These are phyloP conservation scores for Reticulascus tulasneorum DNA, from an alignment of 2,329 filamentous ascomycete species.

Conservation along the genomic window DNA sequence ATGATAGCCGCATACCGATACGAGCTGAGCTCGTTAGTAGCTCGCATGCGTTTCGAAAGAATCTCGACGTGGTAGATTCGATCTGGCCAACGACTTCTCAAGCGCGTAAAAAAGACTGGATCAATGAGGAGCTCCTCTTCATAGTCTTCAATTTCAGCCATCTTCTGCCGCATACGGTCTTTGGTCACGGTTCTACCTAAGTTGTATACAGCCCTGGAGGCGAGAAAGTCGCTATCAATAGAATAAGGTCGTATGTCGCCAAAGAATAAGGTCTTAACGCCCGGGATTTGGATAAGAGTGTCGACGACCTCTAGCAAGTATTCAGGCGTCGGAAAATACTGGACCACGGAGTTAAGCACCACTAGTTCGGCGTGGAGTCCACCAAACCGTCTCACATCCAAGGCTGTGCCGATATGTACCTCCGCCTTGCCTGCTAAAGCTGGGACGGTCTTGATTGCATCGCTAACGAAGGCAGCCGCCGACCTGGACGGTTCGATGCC, in stretches of 20 bases:
- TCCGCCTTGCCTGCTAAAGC: slow-evolving; percentile 8
- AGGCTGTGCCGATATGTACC: slow-evolving; percentile 18
- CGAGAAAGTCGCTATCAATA: slow-evolving; percentile 13
- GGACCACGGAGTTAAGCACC: slow-evolving; percentile 20
- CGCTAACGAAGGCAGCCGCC: slow-evolving; percentile 18
- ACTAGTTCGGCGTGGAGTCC: slow-evolving; percentile 2
- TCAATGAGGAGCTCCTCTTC: slow-evolving; percentile 21
- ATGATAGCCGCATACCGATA: slow-evolving; percentile 24
- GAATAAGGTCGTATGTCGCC: slow-evolving; percentile 18
- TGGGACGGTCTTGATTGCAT: slow-evolving; percentile 9
- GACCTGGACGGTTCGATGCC: slow-evolving; percentile 22
- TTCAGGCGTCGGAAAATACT: slow-evolving; percentile 23
- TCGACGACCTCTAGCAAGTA: slow-evolving; percentile 18
- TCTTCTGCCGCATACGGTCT: slow-evolving; percentile 3
- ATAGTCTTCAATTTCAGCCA: slow-evolving; percentile 8
- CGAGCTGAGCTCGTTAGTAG: slow-evolving; percentile 23
- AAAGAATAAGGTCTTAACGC: slow-evolving; percentile 12
- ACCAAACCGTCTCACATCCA: not conserved
- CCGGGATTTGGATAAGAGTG: slow-evolving; percentile 4
- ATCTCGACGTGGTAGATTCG: slow-evolving; percentile 22
- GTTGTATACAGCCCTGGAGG: slow-evolving; percentile 3
- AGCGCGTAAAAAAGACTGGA: slow-evolving; percentile 19
- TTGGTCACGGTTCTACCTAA: slow-evolving; percentile 6
- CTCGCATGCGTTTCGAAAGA: slow-evolving; percentile 23
- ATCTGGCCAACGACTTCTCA: slow-evolving; percentile 10